A percentile compares a stretch with the other conserved stretches of the same genome.
phyloP scores from a whole-genome alignment of 2,329 filamentous ascomycete species.

The Ascochyta koolunga region DNA sequence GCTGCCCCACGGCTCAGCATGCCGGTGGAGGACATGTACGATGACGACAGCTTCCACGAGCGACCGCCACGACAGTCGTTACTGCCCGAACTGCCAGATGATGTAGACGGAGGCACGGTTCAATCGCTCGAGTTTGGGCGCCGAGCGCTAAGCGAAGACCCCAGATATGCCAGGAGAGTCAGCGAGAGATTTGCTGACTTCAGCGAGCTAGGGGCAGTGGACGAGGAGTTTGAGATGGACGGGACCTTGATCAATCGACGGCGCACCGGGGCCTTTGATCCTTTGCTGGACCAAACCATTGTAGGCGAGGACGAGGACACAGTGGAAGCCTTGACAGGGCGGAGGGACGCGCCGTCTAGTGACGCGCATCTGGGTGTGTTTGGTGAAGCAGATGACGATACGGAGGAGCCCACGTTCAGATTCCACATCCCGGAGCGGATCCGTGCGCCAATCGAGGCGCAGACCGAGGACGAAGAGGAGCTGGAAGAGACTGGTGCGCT shows the following conservation, averaged over 20 bases:
- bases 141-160: slow-evolving; percentile 48
- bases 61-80: slow-evolving; percentile 47
- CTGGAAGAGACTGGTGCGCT: slow-evolving; percentile 16
- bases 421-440: slow-evolving; percentile 47
- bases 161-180: slow-evolving; percentile 52
- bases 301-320: slow-evolving; percentile 41
- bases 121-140: slow-evolving; percentile 57
- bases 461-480: slow-evolving; percentile 16
- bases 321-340: slow-evolving; percentile 38
- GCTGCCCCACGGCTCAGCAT: slow-evolving; percentile 50
- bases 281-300: slow-evolving; percentile 46
- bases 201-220: slow-evolving; percentile 46
- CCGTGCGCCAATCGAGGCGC: slow-evolving; percentile 27
- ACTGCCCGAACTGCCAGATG: slow-evolving; percentile 43
- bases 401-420: slow-evolving; percentile 47
- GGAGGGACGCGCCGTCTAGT: slow-evolving; percentile 36
- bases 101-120: slow-evolving; percentile 51
- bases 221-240: slow-evolving; percentile 50
- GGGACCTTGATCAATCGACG: slow-evolving; percentile 48
- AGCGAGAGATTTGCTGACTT: slow-evolving; percentile 60
- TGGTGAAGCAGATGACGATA: slow-evolving; percentile 40
- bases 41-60: slow-evolving; percentile 51
- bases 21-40: slow-evolving; percentile 51
- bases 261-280: slow-evolving; percentile 37
- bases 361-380: slow-evolving; percentile 43